Base-by-base conservation (phyloP, 2,329 filamentous ascomycete species). In the Exophiala bonariae region DNA sequence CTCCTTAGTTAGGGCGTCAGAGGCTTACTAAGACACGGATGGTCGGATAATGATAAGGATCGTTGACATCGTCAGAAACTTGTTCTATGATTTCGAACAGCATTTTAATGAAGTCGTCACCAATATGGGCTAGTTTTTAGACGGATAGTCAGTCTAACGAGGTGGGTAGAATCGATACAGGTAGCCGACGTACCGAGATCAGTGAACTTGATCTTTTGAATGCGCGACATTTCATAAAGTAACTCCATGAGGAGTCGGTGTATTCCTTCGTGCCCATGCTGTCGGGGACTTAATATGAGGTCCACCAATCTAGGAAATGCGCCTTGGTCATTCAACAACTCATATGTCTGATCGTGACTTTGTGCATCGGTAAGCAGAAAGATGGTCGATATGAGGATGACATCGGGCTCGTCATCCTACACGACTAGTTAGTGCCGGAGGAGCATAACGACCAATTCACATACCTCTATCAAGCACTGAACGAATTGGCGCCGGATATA, bases 401-500 rank as follows among this genome's bases (percentile, higher is more conserved):
- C 82, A 26, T 82, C 80, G 14, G 81, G 71, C 57, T 95, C 88
- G 61, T 96, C 91, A 70, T 97, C 93, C 77, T 96, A 78, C 57
- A 22, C 26, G 6, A 13, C 39, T 14, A 8, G 37, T 50, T 34
- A 50, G 41, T 6, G 11, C 23, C 23, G 23, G 11, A 11, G 11
- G 11, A 6, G 6, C 6, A 26, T 6, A 30, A 31, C 14, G 18
- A 17, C 17, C 16, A 18, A 13, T 30, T 18, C 3, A 54, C 66
- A 37, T 68, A 82, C 80, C 72, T 84, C 80, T 43, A 96, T 72
- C 42, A 99, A 76, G 66, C 89, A 91, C 69, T 95, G 90, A 56
- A 97, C 83, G 61, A 99, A 89, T 72, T 97, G 93, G 35, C 82
- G 87, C 54, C 92, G 87, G 54, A 97, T 87, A 69, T 99, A 97